phyloP scores from a whole-genome alignment of 768 basidiomycete species.

The Amanita jacksonii region DNA sequence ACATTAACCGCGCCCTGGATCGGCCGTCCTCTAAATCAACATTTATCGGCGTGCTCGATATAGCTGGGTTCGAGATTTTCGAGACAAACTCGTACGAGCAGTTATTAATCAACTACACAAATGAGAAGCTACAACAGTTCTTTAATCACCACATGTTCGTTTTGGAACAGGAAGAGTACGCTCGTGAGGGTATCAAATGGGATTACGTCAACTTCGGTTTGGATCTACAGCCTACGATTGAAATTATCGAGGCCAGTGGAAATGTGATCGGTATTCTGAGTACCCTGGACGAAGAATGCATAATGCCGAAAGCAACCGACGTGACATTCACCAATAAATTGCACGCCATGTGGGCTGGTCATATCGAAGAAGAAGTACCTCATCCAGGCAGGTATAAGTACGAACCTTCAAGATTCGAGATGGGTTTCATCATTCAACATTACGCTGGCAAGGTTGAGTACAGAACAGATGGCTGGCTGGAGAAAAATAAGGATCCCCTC shows the following conservation, averaged over 20 bases:
- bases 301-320: slow-evolving; percentile 99
- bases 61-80: slow-evolving; percentile 98
- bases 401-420: slow-evolving; percentile 77
- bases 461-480: slow-evolving; percentile 91
- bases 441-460: slow-evolving; percentile 98
- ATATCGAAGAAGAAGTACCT: slow-evolving; percentile 37
- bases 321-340: slow-evolving; percentile 92
- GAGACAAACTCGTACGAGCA: slow-evolving; percentile 95
- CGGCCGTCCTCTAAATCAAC: slow-evolving; percentile 85
- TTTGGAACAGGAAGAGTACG: slow-evolving; percentile 97
- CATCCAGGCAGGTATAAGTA: slow-evolving; percentile 83
- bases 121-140: slow-evolving; percentile 96
- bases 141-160: slow-evolving; percentile 99
- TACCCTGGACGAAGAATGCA: slow-evolving; percentile 94
- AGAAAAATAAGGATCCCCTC: slow-evolving; percentile 98
- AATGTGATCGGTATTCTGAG: slow-evolving; percentile 83
- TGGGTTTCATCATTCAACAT: slow-evolving; percentile 92
- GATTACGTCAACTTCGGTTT: slow-evolving; percentile 97
- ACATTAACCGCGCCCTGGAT: slow-evolving; percentile 91
- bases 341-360: slow-evolving; percentile 61
- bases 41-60: slow-evolving; percentile 98
- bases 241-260: slow-evolving; percentile 86
- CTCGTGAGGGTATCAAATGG: slow-evolving; percentile 95
- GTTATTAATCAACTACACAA: slow-evolving; percentile 96
- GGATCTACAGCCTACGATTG: slow-evolving; percentile 96